Evolutionary conservation across 2,329 filamentous ascomycete genomes (phyloP).

Genomic region (Davidsoniella neocaledoniae): DNA sequence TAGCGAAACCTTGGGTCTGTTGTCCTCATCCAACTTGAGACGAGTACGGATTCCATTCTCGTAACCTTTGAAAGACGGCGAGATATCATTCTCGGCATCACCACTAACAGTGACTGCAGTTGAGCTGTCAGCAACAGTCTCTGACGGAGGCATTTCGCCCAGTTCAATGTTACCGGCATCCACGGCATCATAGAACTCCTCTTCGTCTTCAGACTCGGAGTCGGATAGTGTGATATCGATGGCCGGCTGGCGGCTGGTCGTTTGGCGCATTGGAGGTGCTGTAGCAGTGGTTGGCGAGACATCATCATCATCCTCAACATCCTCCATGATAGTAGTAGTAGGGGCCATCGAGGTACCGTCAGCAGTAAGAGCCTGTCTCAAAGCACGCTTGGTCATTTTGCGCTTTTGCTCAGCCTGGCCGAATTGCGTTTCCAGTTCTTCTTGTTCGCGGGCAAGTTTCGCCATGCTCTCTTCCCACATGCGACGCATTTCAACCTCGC

Average conservation of each 20-base stretch:
- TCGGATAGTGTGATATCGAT: slow-evolving; percentile 41
- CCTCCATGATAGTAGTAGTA: slow-evolving; percentile 18
- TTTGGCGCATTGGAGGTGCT: not conserved
- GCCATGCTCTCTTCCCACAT: slow-evolving; percentile 99
- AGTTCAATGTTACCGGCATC: slow-evolving; percentile 84
- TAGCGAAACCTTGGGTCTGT: slow-evolving; percentile 83
- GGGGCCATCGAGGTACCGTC: slow-evolving; percentile 21
- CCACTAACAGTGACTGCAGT: slow-evolving; percentile 22
- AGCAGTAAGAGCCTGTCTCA: slow-evolving; percentile 66
- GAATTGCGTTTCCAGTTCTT: slow-evolving; percentile 72
- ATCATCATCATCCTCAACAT: slow-evolving; percentile 18
- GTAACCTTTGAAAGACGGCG: slow-evolving; percentile 70
- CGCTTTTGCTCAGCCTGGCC: slow-evolving; percentile 83
- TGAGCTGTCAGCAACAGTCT: slow-evolving; percentile 24
- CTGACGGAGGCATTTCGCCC: slow-evolving; percentile 42
- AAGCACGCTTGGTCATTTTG: slow-evolving; percentile 71
- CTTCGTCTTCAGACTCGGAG: slow-evolving; percentile 63
- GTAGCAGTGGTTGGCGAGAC: not conserved
- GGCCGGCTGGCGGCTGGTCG: slow-evolving; percentile 3
- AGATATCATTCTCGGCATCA: slow-evolving; percentile 42
- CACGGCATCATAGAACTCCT: slow-evolving; percentile 95
- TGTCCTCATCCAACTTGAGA: slow-evolving; percentile 79
- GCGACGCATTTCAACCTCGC: slow-evolving; percentile 76
- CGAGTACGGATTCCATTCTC: slow-evolving; percentile 69
- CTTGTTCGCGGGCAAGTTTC: slow-evolving; percentile 84